A percentile compares a stretch with the other conserved stretches of the same genome.
Conservation (phyloP, 2,329 filamentous ascomycete species). For the Lachnellula arida region DNA sequence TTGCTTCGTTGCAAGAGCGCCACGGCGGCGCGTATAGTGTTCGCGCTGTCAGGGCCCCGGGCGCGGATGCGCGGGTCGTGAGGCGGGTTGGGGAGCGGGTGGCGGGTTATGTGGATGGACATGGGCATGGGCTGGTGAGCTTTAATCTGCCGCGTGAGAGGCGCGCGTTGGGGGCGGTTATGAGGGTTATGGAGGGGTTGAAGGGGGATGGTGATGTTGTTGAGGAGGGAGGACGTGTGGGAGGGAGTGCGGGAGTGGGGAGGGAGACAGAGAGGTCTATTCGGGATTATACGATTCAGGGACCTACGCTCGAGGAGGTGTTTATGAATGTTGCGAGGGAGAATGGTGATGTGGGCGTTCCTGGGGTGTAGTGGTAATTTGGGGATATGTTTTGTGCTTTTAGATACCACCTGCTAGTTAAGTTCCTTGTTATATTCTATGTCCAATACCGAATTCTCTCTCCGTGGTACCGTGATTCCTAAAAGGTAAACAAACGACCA, state of each 20-base stretch:
- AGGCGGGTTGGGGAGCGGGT: slow-evolving; percentile 11
- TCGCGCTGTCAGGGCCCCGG: slow-evolving; percentile 13
- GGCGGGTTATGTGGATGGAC: slow-evolving; percentile 19
- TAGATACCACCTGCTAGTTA: neutral
- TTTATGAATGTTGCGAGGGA: slow-evolving; percentile 29
- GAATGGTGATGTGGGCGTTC: slow-evolving; percentile 7
- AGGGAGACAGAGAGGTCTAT: slow-evolving; percentile 9
- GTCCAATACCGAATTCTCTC: neutral
- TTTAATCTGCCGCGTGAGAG: slow-evolving; percentile 22
- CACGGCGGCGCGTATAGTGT: slow-evolving; percentile 21
- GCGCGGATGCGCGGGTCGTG: slow-evolving; percentile 5
- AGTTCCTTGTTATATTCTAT: neutral
- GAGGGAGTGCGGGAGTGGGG: neutral
- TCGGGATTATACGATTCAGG: slow-evolving; percentile 24
- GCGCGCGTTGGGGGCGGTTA: slow-evolving; percentile 19
- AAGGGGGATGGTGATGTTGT: slow-evolving; percentile 19
- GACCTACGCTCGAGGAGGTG: slow-evolving; percentile 26
- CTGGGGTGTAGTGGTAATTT: neutral
- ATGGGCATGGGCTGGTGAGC: slow-evolving; percentile 23
- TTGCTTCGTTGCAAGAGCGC: slow-evolving; percentile 16
- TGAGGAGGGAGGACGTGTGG: slow-evolving; percentile 4
- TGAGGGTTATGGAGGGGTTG: slow-evolving; percentile 23
- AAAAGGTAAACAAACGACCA: too few species aligned
- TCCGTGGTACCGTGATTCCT: neutral
- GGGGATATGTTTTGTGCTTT: neutral